Percentiles rank a stretch among this genome's conserved stretches.
Evolutionary conservation across 148 eudicot genomes (phyloP).

Genomic region (Rhododendron griersonianum): DNA sequence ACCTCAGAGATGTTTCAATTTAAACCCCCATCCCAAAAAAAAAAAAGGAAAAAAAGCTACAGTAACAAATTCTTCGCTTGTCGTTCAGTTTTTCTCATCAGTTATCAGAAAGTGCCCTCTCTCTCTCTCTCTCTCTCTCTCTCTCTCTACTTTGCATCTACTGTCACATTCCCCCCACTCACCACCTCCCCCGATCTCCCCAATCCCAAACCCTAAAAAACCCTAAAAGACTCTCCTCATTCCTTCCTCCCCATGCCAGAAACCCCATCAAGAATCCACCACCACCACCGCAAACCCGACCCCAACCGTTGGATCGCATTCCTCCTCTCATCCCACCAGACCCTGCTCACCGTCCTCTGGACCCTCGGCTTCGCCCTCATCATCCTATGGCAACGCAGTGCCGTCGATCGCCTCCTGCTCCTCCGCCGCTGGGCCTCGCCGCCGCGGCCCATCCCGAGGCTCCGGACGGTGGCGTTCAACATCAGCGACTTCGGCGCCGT

Average conservation of each 20-base stretch:
- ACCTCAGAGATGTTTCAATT: too few relatives aligned
- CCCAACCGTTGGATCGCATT: constrained; percentile 14
- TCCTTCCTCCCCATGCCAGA: constrained; percentile 10
- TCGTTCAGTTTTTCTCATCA: background rate
- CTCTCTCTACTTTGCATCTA: background rate
- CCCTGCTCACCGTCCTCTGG: constrained; percentile 29
- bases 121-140: background rate
- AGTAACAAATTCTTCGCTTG: background rate
- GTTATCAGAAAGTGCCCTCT: background rate
- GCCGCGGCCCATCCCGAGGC: constrained; percentile 36
- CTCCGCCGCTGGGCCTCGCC: constrained; percentile 30
- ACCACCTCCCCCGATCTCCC: background rate
- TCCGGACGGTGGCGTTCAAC: constrained; percentile 59
- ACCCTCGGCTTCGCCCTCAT: constrained; percentile 15
- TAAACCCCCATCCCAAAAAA: too few relatives aligned
- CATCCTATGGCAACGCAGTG: constrained; percentile 46
- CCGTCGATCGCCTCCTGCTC: constrained; percentile 29
- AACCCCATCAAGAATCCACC: background rate
- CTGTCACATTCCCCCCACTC: background rate
- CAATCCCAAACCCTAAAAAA: background rate
- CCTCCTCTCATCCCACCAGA: constrained; percentile 13
- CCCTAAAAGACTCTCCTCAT: background rate
- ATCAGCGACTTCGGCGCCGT: constrained; percentile 81
- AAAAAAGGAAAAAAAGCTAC: too few relatives aligned
- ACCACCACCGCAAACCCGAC: constrained; percentile 14